Evolutionary conservation across 805 yeast genomes (phyloP), one percentile per base, ranked within the genome.

Genomic region (Candida saitoana): DNA sequence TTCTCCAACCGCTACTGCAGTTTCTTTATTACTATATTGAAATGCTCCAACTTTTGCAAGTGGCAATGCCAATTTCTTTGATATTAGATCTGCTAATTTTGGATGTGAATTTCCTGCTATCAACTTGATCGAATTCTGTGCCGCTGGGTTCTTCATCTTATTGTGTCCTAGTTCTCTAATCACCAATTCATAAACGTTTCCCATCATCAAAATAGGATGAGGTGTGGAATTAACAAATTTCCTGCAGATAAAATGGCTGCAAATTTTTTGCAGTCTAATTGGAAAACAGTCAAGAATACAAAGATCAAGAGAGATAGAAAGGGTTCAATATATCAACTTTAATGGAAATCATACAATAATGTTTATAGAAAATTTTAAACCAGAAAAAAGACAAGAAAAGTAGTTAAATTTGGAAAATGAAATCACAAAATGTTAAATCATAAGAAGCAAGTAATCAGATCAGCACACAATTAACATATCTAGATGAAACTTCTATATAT

Each of bases 1-100:
- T 59, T 86, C 93, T 15, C 86, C 87, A 44, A 86, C 59, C 3
- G 67, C 78, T 12, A 91, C 91, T 2, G 95, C 85, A 1, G 96
- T 85, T 65, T 91, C 98, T 53, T 78, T 80, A 59, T 88, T 91
- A 30, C 95, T 80, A 62, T 87, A 87, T 59, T 87, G 89, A 49
- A 84, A 82, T 9, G 89, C 95, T 36, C 84, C 83, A 17, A 91
- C 81, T 46, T 82, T 82, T 38, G 95, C 79, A 34, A 87, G 69
- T 9, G 77, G 76, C 12, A 87, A 60, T 16, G 86, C 86, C 32
- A 91, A 70, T 50, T 68, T 78, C 45, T 69, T 65, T 2, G 93
- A 78, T 29, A 93, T 87, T 34, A 72, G 69, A 47, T 79, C 75
- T n/a, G 95, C 85, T 36, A 91, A 76, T 38, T 80, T 85, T 2